Conservation (phyloP, 2,329 filamentous ascomycete genomes). For the Colletotrichum tamarilloi region DNA sequence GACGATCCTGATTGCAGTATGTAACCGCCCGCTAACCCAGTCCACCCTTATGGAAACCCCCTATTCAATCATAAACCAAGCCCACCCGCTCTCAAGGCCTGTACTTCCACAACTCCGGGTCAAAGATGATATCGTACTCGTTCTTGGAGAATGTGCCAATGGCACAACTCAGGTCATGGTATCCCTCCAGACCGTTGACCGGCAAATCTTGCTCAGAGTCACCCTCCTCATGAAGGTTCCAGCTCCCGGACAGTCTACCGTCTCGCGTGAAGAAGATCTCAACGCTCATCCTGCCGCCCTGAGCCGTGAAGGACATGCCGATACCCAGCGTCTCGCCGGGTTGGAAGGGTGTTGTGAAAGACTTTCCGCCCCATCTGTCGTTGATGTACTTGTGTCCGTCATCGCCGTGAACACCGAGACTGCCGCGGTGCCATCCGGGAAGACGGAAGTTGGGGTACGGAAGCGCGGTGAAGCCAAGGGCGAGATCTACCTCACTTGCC, state of each 20-base stretch:
- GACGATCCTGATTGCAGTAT: neutral
- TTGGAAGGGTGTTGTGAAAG: conserved; percentile 74
- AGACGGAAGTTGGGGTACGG: conserved; percentile 83
- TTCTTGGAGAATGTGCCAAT: conserved; percentile 78
- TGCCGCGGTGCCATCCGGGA: conserved; percentile 84
- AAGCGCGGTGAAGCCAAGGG: conserved; percentile 76
- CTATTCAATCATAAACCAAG: neutral
- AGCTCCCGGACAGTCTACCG: conserved; percentile 68
- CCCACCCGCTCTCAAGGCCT: conserved; percentile 17
- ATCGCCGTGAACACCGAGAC: conserved; percentile 81
- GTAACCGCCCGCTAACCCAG: neutral
- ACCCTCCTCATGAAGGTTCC: conserved; percentile 81
- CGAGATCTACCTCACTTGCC: conserved; percentile 63
- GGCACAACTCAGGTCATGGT: conserved; percentile 76
- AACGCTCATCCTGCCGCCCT: conserved; percentile 55
- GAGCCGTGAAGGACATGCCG: conserved; percentile 71
- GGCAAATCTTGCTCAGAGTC: conserved; percentile 72
- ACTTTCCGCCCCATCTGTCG: conserved; percentile 77
- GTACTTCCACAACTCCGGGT: conserved; percentile 69
- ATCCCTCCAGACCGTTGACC: conserved; percentile 75
- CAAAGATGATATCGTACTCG: conserved; percentile 74
- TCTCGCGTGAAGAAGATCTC: conserved; percentile 79
- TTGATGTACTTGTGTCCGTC: conserved; percentile 83
- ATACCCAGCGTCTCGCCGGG: conserved; percentile 76
- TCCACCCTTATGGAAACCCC: too few species aligned